Evolutionary conservation across 306 rosid genomes (phyloP).

Genomic region (Oxytropis ochrocephala): DNA sequence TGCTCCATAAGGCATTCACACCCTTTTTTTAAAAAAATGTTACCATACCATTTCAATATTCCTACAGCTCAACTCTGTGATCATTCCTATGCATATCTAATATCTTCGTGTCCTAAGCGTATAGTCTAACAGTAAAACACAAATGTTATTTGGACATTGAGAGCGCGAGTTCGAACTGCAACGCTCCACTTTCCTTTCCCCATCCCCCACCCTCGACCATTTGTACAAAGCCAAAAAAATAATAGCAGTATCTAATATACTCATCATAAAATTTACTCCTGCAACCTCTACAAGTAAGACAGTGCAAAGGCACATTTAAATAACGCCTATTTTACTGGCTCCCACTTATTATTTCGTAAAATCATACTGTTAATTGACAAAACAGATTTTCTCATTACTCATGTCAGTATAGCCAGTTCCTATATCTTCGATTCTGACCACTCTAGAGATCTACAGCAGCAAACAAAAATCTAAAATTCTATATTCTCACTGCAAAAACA

Average conservation of each 20-base stretch:
- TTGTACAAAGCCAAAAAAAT: too few species aligned
- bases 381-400: not conserved
- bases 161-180: too few species aligned
- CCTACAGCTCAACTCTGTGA: not conserved
- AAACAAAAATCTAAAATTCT: not conserved
- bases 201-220: too few species aligned
- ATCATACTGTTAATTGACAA: not conserved
- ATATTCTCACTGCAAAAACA: conserved; percentile 10
- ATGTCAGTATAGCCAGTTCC: conserved; percentile 6
- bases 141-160: too few species aligned
- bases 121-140: too few species aligned
- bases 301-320: not conserved
- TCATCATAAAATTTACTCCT: not conserved
- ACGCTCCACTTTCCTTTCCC: too few species aligned
- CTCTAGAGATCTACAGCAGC: not conserved
- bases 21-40: not conserved
- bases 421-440: not conserved
- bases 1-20: not conserved
- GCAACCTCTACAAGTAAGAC: not conserved
- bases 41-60: not conserved
- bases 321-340: not conserved
- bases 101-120: too few species aligned
- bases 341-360: not conserved
- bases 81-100: not conserved
- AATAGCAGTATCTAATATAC: not conserved